These are phyloP conservation scores for Fusarium aywerte DNA, from an alignment of 2,329 filamentous ascomycete species.

Conservation along the genomic window DNA sequence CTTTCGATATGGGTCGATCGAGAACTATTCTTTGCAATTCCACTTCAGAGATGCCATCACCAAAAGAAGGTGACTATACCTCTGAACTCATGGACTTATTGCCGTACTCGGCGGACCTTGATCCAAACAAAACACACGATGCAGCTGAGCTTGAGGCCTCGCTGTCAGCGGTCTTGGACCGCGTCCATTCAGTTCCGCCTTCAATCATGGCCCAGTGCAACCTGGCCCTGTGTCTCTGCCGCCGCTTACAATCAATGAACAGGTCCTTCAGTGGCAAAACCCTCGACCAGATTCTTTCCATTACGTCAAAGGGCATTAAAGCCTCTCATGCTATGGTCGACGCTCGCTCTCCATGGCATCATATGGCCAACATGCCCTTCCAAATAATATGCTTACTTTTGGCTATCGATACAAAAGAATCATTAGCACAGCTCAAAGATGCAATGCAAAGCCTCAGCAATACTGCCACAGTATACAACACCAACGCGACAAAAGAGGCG, in stretches of 20 bases:
- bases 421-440: slow-evolving; percentile 59
- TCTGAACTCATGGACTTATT: slow-evolving; percentile 63
- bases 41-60: slow-evolving; percentile 54
- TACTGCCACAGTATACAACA: slow-evolving; percentile 57
- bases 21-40: slow-evolving; percentile 61
- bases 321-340: slow-evolving; percentile 60
- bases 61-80: slow-evolving; percentile 55
- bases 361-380: slow-evolving; percentile 69
- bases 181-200: slow-evolving; percentile 54
- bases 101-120: slow-evolving; percentile 63
- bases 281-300: slow-evolving; percentile 59
- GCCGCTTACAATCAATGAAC: slow-evolving; percentile 63
- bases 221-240: slow-evolving; percentile 65
- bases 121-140: slow-evolving; percentile 59
- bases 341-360: slow-evolving; percentile 64
- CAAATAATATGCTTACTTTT: slow-evolving; percentile 67
- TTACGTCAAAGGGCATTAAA: slow-evolving; percentile 58
- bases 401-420: slow-evolving; percentile 63
- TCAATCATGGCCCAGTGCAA: slow-evolving; percentile 64
- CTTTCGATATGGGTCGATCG: slow-evolving; percentile 67
- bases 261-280: slow-evolving; percentile 56
- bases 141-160: slow-evolving; percentile 56
- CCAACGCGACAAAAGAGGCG: slow-evolving; percentile 62
- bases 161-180: slow-evolving; percentile 55
- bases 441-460: slow-evolving; percentile 61